These are phyloP conservation scores for Aspergillus sp. DNA, from an alignment of 2,329 filamentous ascomycete genomes.

Conservation along the genomic window DNA sequence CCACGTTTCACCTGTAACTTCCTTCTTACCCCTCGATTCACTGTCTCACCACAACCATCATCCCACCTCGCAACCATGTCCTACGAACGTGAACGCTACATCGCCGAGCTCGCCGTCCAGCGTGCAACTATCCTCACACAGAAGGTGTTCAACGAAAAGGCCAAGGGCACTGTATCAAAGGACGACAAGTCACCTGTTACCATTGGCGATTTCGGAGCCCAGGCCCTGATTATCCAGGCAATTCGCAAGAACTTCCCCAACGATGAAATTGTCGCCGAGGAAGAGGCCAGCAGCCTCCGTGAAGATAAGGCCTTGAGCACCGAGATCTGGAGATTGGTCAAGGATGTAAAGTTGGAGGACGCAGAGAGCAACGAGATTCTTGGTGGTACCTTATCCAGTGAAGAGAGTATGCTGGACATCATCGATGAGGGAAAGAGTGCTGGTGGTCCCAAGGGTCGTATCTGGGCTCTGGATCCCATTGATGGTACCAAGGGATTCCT, in stretches of 20 bases:
- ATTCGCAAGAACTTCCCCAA: constrained; percentile 85
- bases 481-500: constrained; percentile 98
- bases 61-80: constrained; percentile 38
- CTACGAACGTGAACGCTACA: constrained; percentile 75
- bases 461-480: constrained; percentile 97
- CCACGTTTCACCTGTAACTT: constrained; percentile 45
- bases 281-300: constrained; percentile 80
- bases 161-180: constrained; percentile 92
- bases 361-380: constrained; percentile 64
- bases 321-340: constrained; percentile 82
- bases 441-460: constrained; percentile 52
- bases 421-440: constrained; percentile 55
- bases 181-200: constrained; percentile 96
- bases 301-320: constrained; percentile 67
- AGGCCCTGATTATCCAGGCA: constrained; percentile 91
- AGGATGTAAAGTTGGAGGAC: constrained; percentile 68
- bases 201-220: constrained; percentile 95
- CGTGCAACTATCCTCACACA: constrained; percentile 75
- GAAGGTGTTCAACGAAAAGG: constrained; percentile 79
- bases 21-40: constrained; percentile 30
- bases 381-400: constrained; percentile 66
- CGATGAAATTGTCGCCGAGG: constrained; percentile 91
- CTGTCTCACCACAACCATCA: constrained; percentile 19
- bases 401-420: constrained; percentile 60
- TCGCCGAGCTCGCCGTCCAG: constrained; percentile 87